Evolutionary conservation across 495 filamentous ascomycete species (phyloP).

Genomic region (Xylaria acuta): DNA sequence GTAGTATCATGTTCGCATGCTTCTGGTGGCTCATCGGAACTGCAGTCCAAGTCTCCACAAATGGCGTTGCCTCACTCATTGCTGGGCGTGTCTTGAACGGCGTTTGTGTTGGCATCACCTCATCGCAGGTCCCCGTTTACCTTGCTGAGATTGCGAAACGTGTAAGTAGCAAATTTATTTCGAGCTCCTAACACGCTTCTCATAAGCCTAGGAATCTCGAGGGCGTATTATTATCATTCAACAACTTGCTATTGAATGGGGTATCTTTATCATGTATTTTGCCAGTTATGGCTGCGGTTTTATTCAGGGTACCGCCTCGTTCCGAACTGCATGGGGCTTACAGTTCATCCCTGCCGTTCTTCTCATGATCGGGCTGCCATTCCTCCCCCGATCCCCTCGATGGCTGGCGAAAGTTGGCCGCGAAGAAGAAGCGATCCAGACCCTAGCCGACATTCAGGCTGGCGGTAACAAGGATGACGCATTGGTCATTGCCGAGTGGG

Average conservation of each 20-base stretch:
- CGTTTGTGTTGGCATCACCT: conserved; percentile 75
- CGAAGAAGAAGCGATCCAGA: conserved; percentile 69
- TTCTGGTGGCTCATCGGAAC: conserved; percentile 75
- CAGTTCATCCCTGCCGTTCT: conserved; percentile 72
- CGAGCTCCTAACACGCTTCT: conserved; percentile 1
- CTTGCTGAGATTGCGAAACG: conserved; percentile 74
- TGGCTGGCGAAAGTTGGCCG: conserved; percentile 76
- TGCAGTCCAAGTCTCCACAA: conserved; percentile 67
- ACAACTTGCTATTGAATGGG: conserved; percentile 78
- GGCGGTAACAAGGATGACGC: conserved; percentile 69
- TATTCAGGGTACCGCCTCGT: conserved; percentile 66
- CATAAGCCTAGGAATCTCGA: conserved; percentile 32
- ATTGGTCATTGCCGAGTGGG: conserved; percentile 72
- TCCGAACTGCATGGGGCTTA: conserved; percentile 75
- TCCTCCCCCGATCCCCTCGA: conserved; percentile 74
- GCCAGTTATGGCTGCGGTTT: conserved; percentile 62
- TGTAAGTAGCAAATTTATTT: conserved; percentile 53
- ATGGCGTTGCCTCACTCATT: conserved; percentile 67
- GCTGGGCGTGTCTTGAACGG: conserved; percentile 76
- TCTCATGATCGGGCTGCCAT: conserved; percentile 68
- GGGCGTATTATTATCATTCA: conserved; percentile 77
- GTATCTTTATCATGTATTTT: conserved; percentile 59
- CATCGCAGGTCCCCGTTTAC: conserved; percentile 83
- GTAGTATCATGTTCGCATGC: conserved; percentile 67
- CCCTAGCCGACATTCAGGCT: conserved; percentile 73